Evolutionary conservation across 129 eudicot genomes (phyloP).

Genomic region (Pittosporum tobira): DNA sequence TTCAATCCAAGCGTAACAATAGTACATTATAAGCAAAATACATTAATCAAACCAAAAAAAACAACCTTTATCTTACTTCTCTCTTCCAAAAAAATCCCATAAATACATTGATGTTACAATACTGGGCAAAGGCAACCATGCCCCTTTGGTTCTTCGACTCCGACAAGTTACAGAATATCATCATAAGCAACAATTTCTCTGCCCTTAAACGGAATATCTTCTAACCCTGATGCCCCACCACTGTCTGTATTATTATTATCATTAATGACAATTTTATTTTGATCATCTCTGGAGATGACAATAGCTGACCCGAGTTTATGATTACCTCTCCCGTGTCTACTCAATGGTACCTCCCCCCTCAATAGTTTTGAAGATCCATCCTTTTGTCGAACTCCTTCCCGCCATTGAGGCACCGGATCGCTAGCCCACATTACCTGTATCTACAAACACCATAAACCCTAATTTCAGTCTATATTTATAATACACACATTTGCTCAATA

Average conservation of each 20-base stretch:
- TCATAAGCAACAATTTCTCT: slow-evolving; percentile 93
- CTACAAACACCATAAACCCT: slow-evolving; percentile 20
- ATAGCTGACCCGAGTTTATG: slow-evolving; percentile 62
- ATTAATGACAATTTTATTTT: neutral
- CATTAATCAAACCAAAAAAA: neutral
- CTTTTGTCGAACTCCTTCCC: slow-evolving; percentile 43
- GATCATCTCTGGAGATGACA: slow-evolving; percentile 60
- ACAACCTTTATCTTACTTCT: neutral
- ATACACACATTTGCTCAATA: too few relatives aligned
- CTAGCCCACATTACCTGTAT: slow-evolving; percentile 75
- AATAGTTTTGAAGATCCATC: slow-evolving; percentile 64
- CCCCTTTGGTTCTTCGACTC: neutral
- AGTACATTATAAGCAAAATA: too few relatives aligned
- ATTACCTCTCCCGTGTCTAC: slow-evolving; percentile 84
- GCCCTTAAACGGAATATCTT: slow-evolving; percentile 45
- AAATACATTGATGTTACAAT: slow-evolving; percentile 24
- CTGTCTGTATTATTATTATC: slow-evolving; percentile 1
- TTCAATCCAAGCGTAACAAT: too few relatives aligned
- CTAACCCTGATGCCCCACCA: slow-evolving; percentile 14
- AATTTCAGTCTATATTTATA: neutral
- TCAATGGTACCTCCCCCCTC: slow-evolving; percentile 67
- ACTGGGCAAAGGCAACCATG: slow-evolving; percentile 9
- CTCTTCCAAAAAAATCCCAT: neutral
- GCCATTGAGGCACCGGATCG: slow-evolving; percentile 67
- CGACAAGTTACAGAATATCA: slow-evolving; percentile 52